A percentile compares a stretch with the other conserved stretches of the same genome.
Evolutionary conservation across 106 monocot genomes (phyloP).

Genomic region (Xerophyta viscosa): DNA sequence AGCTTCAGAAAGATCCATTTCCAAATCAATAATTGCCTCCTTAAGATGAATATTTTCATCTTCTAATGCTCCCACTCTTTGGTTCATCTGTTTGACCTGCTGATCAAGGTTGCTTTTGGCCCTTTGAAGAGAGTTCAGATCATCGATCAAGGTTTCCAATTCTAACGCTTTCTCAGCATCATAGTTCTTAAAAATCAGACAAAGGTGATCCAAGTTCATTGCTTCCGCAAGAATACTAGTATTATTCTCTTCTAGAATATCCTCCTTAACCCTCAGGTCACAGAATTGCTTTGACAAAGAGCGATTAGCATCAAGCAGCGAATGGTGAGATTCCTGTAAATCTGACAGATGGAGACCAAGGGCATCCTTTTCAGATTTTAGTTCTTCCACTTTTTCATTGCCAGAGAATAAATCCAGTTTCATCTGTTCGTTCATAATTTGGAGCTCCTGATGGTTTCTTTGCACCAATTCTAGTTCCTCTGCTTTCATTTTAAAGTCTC

Average conservation of each 20-base stretch:
- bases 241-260: slow-evolving; percentile 20
- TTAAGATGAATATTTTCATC: slow-evolving; percentile 40
- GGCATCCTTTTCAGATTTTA: slow-evolving; percentile 34
- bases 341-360: slow-evolving; percentile 20
- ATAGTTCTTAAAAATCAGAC: slow-evolving; percentile 25
- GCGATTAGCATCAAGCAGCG: slow-evolving; percentile 21
- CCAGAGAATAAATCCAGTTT: slow-evolving; percentile 18
- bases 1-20: slow-evolving; percentile 27
- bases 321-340: slow-evolving; percentile 14
- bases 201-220: slow-evolving; percentile 39
- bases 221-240: slow-evolving; percentile 24
- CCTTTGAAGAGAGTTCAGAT: slow-evolving; percentile 23
- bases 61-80: slow-evolving; percentile 18
- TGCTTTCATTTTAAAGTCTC: slow-evolving; percentile 20
- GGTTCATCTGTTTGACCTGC: slow-evolving; percentile 21
- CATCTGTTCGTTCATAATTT: slow-evolving; percentile 24
- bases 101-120: slow-evolving; percentile 24
- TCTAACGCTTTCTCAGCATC: slow-evolving; percentile 29
- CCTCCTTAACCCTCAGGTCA: slow-evolving; percentile 10
- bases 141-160: slow-evolving; percentile 14
- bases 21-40: slow-evolving; percentile 19
- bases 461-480: slow-evolving; percentile 34
- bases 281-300: slow-evolving; percentile 21
- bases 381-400: slow-evolving; percentile 22
- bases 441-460: slow-evolving; percentile 24